Evolutionary conservation across 495 filamentous ascomycete genomes (phyloP).

Genomic region (Aspergillus mulundensis): DNA sequence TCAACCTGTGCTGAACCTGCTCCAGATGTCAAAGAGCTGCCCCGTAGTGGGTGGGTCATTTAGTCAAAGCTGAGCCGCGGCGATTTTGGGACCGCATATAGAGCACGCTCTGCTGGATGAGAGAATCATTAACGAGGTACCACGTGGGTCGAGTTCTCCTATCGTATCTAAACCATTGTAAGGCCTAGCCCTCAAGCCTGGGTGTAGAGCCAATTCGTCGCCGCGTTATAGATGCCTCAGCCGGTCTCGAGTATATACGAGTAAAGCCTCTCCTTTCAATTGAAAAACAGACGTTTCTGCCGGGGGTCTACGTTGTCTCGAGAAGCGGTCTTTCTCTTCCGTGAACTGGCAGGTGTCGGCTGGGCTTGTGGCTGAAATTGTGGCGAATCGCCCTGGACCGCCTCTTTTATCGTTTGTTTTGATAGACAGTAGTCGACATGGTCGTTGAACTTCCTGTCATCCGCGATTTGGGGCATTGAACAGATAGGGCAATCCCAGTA

Average conservation of each 20-base stretch:
- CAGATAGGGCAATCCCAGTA: constrained; percentile 91
- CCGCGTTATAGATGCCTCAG: background rate
- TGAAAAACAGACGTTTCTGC: constrained; percentile 41
- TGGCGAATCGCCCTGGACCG: constrained; percentile 48
- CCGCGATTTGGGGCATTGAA: constrained; percentile 61
- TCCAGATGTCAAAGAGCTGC: background rate
- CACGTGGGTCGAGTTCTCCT: too few species aligned
- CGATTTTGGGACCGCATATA: background rate
- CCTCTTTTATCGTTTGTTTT: constrained; percentile 76
- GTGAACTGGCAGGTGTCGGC: constrained; percentile 6
- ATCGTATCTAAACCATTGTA: background rate
- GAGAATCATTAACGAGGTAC: background rate
- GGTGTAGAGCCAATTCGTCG: background rate
- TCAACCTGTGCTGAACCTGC: background rate
- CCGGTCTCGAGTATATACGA: background rate
- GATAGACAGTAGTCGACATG: constrained; percentile 95
- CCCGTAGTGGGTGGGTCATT: background rate
- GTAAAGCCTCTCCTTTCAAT: too few species aligned
- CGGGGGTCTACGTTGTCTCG: constrained; percentile 25
- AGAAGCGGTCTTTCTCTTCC: constrained; percentile 31
- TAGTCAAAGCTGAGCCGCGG: background rate
- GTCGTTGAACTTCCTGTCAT: constrained; percentile 80
- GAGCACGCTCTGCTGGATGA: background rate
- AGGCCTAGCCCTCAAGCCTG: background rate
- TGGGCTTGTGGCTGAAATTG: background rate